phyloP scores from a whole-genome alignment of 2,329 filamentous ascomycete species.

The Sphaerostilbella broomeana region DNA sequence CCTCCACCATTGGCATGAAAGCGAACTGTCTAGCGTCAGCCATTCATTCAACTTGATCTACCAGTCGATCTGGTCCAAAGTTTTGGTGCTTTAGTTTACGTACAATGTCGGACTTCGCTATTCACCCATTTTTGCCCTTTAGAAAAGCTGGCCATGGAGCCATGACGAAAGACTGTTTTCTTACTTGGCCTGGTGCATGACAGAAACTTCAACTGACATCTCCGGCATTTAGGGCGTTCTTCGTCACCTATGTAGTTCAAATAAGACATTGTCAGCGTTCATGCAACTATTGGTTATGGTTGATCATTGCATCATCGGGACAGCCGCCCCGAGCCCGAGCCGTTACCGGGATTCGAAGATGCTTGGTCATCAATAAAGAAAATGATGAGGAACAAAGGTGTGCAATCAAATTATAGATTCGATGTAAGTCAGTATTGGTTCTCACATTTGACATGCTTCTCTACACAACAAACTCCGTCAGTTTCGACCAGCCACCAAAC shows the following conservation, averaged over 20 bases:
- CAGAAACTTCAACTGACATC: slow-evolving; percentile 28
- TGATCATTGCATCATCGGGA: too few species aligned
- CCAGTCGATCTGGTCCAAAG: too few species aligned
- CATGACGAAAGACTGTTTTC: slow-evolving; percentile 32
- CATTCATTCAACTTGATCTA: too few species aligned
- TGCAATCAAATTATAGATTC: too few species aligned
- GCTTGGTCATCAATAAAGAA: too few species aligned
- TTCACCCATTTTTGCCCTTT: slow-evolving; percentile 33
- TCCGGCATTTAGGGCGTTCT: slow-evolving; percentile 29
- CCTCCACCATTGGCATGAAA: slow-evolving; percentile 17
- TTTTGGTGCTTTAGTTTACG: slow-evolving; percentile 12
- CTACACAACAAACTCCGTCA: slow-evolving; percentile 14
- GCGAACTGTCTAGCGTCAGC: slow-evolving; percentile 13
- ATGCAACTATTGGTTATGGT: too few species aligned
- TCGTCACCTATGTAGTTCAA: slow-evolving; percentile 28
- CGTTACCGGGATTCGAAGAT: too few species aligned
- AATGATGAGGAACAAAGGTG: too few species aligned
- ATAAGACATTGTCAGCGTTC: neutral
- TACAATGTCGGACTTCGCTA: slow-evolving; percentile 29
- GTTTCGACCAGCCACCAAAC: neutral
- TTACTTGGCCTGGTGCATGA: slow-evolving; percentile 29
- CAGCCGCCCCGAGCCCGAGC: too few species aligned
- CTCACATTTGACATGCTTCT: slow-evolving; percentile 32
- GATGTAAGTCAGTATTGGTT: neutral
- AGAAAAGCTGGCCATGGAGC: slow-evolving; percentile 26